Evolutionary conservation across 345 rosid species (phyloP).

Genomic region (Arabidopsis thaliana): TAIR10.1 NC_003070.9:11160501-11161000

Average conservation of each 20-base stretch:
- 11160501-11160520: constrained; percentile 95
- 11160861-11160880: constrained; percentile 20
- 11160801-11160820: constrained; percentile 92
- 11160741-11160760: constrained; percentile 90
- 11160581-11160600: constrained; percentile 94
- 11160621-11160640: constrained; percentile 9
- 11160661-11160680: constrained; percentile 7
- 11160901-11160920: constrained; percentile 9
- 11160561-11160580: constrained; percentile 98
- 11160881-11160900: constrained; percentile 1
- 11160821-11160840: constrained; percentile 67
- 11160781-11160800: constrained; percentile 97
- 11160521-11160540: constrained; percentile 92
- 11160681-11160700: neutral
- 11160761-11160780: constrained; percentile 98
- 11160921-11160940: constrained; percentile 15
- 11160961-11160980: constrained; percentile 92
- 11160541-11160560: constrained; percentile 83
- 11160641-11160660: constrained; percentile 26
- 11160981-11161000: constrained; percentile 78
- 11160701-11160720: constrained; percentile 17
- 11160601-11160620: constrained; percentile 76
- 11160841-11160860: constrained; percentile 34
- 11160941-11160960: constrained; percentile 67
- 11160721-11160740: constrained; percentile 76